Evolutionary conservation across 805 yeast genomes (phyloP).

Genomic region (Saturnispora gosingensis): DNA sequence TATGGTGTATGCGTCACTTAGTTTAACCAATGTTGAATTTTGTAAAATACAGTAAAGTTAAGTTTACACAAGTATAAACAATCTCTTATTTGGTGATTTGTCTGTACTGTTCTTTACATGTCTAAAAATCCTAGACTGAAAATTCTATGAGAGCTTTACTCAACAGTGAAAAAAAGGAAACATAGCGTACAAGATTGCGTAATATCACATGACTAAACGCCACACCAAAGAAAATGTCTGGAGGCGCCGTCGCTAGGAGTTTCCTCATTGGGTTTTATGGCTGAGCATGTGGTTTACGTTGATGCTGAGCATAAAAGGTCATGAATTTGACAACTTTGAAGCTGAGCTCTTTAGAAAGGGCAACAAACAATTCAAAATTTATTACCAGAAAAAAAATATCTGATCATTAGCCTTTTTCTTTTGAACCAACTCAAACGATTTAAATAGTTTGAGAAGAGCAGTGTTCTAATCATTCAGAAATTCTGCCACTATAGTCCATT

Average conservation of each 20-base stretch:
- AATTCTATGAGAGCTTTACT: neutral
- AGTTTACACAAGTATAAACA: neutral
- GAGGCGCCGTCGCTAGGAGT: neutral
- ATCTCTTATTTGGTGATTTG: neutral
- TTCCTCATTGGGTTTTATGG: neutral
- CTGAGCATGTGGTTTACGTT: neutral
- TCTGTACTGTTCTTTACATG: neutral
- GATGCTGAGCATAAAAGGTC: neutral
- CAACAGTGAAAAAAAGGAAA: neutral
- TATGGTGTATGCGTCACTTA: neutral
- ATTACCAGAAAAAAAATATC: neutral
- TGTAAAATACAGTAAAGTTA: neutral
- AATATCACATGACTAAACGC: neutral
- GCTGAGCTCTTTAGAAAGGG: neutral
- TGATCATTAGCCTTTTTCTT: neutral
- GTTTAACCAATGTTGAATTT: neutral
- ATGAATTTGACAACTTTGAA: neutral
- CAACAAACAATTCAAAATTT: neutral
- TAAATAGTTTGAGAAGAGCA: neutral
- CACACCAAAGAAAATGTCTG: neutral
- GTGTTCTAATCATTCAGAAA: neutral
- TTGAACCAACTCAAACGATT: neutral
- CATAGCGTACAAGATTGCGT: neutral
- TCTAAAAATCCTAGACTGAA: neutral
- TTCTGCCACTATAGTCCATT: too few species aligned